Base-by-base conservation (phyloP, 2,329 filamentous ascomycete genomes). In the Immersiporthe knoxdaviesiana region DNA sequence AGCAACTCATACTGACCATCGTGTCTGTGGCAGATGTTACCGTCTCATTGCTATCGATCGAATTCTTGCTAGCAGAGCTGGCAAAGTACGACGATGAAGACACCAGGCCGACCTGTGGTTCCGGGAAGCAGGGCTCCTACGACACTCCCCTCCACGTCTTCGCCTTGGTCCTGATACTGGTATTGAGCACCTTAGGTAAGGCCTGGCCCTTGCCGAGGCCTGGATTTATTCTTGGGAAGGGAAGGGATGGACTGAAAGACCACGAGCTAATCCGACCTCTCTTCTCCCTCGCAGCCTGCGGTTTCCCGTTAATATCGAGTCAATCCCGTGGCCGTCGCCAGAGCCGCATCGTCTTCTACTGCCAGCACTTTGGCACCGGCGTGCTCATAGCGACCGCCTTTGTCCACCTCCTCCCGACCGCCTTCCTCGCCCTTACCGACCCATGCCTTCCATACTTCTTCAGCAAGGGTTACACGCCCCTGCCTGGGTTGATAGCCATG, bases 341-440 rank as follows among this genome's bases (percentile, higher is more conserved):
- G 65, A 84, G 84, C 72, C 84, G 79, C 30, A 84, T 91, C 74
- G 84, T 91, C 72, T 91, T 91, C 77, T 82, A 90, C 72, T 90
- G 88, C 74, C 88, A 91, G 72, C 91, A 93, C 80, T 91, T 93
- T 73, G 91, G 92, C 75, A 96, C 92, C 1, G 92, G 92, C 70
- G 93, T 96, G 27, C 83, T 96, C n/a, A 90, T 96, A 71, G 92
- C 93, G 14, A 96, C 92, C 1, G 92, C 92, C 67, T 96, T 96
- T 75, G 92, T 95, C 35, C 92, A 95, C 80, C 83, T 91, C 16
- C 84, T 91, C 4, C 90, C 88, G 66, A 92, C 87, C 35, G 90
- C 90, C 0, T 92, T 92, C 74, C 78, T 84, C 69, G 90, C 88
- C 54, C 81, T 91, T 27, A 90, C 86, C 72, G 87, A 91, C 72